A percentile compares a stretch with the other conserved stretches of the same genome.
Evolutionary conservation across 768 basidiomycete genomes (phyloP).

Genomic region (Pleurotus salmoneostramineus): DNA sequence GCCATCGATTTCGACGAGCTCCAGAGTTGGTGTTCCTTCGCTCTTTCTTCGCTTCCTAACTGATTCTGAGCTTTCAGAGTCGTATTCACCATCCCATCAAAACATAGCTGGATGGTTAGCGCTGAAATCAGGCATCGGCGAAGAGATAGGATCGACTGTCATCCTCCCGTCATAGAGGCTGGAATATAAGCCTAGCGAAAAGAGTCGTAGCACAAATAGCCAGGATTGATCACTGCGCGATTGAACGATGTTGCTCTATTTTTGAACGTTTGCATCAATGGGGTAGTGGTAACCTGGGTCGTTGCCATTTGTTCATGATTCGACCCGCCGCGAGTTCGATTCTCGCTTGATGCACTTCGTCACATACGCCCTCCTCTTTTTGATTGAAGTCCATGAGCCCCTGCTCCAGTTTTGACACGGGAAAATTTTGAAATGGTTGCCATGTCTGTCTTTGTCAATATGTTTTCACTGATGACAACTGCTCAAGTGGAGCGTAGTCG

Average conservation of each 20-base stretch:
- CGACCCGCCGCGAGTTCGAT: background rate
- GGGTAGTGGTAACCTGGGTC: background rate
- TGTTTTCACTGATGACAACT: background rate
- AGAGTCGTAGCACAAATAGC: background rate
- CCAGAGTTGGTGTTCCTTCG: background rate
- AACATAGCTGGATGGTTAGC: conserved; percentile 5
- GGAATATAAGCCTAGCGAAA: background rate
- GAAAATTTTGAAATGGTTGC: background rate
- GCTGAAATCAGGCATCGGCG: conserved; percentile 5
- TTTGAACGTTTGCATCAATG: background rate
- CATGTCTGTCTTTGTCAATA: background rate
- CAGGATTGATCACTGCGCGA: too few species aligned
- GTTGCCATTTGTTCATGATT: background rate
- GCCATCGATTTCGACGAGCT: background rate
- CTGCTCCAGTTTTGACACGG: background rate
- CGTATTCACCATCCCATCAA: conserved; percentile 3
- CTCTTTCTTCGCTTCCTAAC: background rate
- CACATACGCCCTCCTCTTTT: background rate
- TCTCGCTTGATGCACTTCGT: background rate
- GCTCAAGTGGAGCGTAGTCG: background rate
- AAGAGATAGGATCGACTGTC: background rate
- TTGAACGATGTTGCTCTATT: too few species aligned
- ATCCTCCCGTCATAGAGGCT: conserved; percentile 7
- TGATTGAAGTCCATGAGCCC: background rate
- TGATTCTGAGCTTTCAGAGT: background rate